A percentile compares a stretch with the other conserved stretches of the same genome.
These are phyloP conservation scores for Colletotrichum incanum DNA, from an alignment of 2,329 filamentous ascomycete genomes.

Conservation along the genomic window DNA sequence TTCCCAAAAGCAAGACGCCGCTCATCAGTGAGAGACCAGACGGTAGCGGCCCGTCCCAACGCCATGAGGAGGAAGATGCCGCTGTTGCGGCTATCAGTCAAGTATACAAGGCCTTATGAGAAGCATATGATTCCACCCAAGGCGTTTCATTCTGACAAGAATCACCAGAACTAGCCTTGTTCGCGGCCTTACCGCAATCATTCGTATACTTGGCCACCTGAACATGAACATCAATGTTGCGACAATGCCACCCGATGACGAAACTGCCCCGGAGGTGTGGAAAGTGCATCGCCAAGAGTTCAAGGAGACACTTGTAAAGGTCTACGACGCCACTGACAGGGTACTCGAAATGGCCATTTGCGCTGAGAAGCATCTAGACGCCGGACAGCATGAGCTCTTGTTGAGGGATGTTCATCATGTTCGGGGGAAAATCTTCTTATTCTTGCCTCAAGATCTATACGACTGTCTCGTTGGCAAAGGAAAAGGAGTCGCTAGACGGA, in stretches of 20 bases:
- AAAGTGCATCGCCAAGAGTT: neutral
- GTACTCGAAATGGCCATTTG: neutral
- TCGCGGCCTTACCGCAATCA: neutral
- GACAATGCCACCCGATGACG: neutral
- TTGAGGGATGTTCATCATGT: neutral
- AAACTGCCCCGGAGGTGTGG: neutral
- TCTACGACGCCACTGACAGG: neutral
- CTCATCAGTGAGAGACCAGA: neutral
- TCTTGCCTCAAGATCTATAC: neutral
- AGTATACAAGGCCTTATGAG: neutral
- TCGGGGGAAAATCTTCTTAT: neutral
- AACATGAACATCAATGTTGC: neutral
- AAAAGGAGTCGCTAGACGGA: neutral
- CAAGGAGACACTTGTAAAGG: neutral
- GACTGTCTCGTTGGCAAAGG: constrained; percentile 11
- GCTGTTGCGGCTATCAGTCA: neutral
- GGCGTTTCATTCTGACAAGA: neutral
- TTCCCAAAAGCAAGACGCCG: neutral
- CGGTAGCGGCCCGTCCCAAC: neutral
- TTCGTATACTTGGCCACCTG: neutral
- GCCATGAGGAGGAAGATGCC: neutral
- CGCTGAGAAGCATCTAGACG: neutral
- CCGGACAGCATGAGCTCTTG: neutral
- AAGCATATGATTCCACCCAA: neutral
- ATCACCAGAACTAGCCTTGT: neutral